A percentile compares a stretch with the other conserved stretches of the same genome.
These are phyloP conservation scores for Rubia tinctorum DNA, from an alignment of 305 asterid species.

Conservation along the genomic window DNA sequence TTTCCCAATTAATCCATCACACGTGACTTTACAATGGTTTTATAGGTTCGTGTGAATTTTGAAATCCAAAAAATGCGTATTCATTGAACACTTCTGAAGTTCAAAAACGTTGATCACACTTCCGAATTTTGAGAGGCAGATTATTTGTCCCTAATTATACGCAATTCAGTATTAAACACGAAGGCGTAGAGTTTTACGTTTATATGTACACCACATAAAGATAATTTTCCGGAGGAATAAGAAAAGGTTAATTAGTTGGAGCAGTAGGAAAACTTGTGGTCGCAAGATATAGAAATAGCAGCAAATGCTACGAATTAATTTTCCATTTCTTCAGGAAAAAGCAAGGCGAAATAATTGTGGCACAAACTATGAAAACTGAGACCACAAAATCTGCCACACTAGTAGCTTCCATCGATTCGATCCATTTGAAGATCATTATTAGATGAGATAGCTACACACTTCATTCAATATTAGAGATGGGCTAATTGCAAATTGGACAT, in stretches of 20 bases:
- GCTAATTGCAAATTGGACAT: not conserved
- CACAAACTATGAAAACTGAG: conserved; percentile 23
- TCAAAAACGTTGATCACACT: not conserved
- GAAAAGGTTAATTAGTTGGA: not conserved
- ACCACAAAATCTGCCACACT: not conserved
- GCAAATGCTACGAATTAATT: not conserved
- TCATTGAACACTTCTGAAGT: not conserved
- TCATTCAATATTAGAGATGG: not conserved
- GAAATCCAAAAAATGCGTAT: not conserved
- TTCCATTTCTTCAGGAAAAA: conserved; percentile 12
- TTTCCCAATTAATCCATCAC: too few species aligned
- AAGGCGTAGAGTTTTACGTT: not conserved
- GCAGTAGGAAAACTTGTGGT: not conserved
- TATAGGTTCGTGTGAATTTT: not conserved
- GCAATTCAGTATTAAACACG: too few species aligned
- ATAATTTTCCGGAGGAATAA: not conserved
- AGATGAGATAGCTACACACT: not conserved
- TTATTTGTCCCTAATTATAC: not conserved
- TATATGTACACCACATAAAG: not conserved
- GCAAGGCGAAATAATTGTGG: conserved; percentile 21
- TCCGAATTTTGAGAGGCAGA: not conserved
- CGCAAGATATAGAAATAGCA: not conserved
- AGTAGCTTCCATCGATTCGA: not conserved
- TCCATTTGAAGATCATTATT: not conserved
- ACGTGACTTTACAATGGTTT: too few species aligned